phyloP scores from a whole-genome alignment of 2,329 filamentous ascomycete species.

The Raffaelea deltoideospora region DNA sequence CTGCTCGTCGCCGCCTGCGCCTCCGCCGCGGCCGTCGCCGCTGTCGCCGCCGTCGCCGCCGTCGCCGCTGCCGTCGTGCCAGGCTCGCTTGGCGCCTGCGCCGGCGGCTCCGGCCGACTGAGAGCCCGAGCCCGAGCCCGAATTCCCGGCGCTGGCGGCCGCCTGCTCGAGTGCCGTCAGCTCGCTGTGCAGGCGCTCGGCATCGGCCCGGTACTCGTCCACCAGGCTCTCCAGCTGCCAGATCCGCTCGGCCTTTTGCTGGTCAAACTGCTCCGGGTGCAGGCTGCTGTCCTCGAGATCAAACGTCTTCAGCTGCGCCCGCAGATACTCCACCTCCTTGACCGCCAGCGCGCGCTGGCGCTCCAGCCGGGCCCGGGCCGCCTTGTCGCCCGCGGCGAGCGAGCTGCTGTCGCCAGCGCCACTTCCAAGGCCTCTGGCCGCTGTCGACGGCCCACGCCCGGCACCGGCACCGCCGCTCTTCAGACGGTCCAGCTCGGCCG shows the following conservation, averaged over 20 bases:
- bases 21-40: slow-evolving; percentile 39
- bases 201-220: slow-evolving; percentile 71
- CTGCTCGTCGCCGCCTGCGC: no score
- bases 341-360: slow-evolving; percentile 71
- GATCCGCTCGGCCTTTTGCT: slow-evolving; percentile 58
- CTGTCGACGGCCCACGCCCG: neutral
- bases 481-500: slow-evolving; percentile 55
- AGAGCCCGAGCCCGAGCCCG: slow-evolving; percentile 19
- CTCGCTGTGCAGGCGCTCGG: slow-evolving; percentile 59
- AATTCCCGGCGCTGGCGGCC: slow-evolving; percentile 13
- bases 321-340: slow-evolving; percentile 88
- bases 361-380: slow-evolving; percentile 61
- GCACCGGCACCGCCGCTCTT: slow-evolving; percentile 27
- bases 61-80: slow-evolving; percentile 41
- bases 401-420: neutral
- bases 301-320: slow-evolving; percentile 78
- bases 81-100: slow-evolving; percentile 47
- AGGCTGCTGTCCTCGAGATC: slow-evolving; percentile 81
- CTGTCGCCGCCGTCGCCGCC: slow-evolving; percentile 30
- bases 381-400: slow-evolving; percentile 34
- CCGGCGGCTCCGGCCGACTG: slow-evolving; percentile 6
- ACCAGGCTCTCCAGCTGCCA: slow-evolving; percentile 73
- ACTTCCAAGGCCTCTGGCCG: no score
- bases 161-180: slow-evolving; percentile 51
- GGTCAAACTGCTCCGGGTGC: slow-evolving; percentile 64